These are phyloP conservation scores for Triticum urartu DNA, from an alignment of 176 grass and related monocot species.

Conservation along the genomic window DNA sequence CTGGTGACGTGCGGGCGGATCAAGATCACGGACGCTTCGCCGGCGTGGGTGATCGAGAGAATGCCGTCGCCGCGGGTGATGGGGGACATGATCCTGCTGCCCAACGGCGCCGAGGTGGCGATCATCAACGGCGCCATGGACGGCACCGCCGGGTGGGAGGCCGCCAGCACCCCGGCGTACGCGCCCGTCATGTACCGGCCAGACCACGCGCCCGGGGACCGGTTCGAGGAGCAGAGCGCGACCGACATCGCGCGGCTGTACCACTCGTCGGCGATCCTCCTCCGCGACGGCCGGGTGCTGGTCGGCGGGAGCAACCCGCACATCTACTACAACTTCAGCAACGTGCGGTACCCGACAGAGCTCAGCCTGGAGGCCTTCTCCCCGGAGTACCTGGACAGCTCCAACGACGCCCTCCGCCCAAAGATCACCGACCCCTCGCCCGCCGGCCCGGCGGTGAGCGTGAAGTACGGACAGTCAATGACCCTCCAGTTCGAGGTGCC, in stretches of 20 bases:
- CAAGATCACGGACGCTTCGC: slow-evolving; percentile 63
- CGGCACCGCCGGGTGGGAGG: slow-evolving; percentile 73
- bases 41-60: slow-evolving; percentile 65
- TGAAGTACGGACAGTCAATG: slow-evolving; percentile 43
- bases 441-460: background rate
- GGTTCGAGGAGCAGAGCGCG: slow-evolving; percentile 56
- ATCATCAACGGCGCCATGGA: slow-evolving; percentile 71
- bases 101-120: slow-evolving; percentile 58
- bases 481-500: slow-evolving; percentile 44
- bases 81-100: slow-evolving; percentile 83
- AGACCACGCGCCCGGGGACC: slow-evolving; percentile 16
- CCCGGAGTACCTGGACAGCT: slow-evolving; percentile 55
- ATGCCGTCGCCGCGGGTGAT: slow-evolving; percentile 85
- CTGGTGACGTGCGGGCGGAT: slow-evolving; percentile 71
- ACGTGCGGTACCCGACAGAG: slow-evolving; percentile 65
- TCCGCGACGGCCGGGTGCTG: slow-evolving; percentile 73
- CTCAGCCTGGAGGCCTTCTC: slow-evolving; percentile 85
- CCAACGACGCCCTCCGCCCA: slow-evolving; percentile 46
- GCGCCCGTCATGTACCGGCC: slow-evolving; percentile 54
- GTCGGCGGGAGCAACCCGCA: slow-evolving; percentile 87
- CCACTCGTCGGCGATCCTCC: slow-evolving; percentile 60
- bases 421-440: slow-evolving; percentile 41
- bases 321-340: slow-evolving; percentile 68
- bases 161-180: slow-evolving; percentile 33
- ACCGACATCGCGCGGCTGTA: slow-evolving; percentile 53